phyloP scores from a whole-genome alignment of 177 flowering plant genomes.

The Tripterygium wilfordii region DNA sequence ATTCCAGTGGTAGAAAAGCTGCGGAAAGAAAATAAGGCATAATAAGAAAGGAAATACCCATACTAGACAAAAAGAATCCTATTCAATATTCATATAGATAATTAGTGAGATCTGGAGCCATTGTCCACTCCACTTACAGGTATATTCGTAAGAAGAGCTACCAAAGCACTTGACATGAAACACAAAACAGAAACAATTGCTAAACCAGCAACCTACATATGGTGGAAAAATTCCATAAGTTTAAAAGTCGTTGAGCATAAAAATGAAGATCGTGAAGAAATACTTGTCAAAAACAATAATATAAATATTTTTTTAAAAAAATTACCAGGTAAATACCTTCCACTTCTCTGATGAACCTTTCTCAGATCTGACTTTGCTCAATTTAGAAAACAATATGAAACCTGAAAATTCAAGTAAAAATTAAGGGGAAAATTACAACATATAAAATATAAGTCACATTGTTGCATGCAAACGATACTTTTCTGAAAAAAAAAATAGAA shows the following conservation, averaged over 20 bases:
- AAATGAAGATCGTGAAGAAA: neutral
- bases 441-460: no score
- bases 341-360: slow-evolving; percentile 16
- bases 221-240: neutral
- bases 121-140: slow-evolving; percentile 18
- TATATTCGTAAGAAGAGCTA: slow-evolving; percentile 13
- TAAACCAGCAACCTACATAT: slow-evolving; percentile 15
- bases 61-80: no score
- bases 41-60: neutral
- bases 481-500: no score
- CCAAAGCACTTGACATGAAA: slow-evolving; percentile 13
- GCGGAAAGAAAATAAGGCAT: neutral
- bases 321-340: slow-evolving; percentile 6
- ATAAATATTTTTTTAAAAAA: neutral
- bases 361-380: slow-evolving; percentile 19
- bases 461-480: no score
- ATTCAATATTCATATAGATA: no score
- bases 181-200: slow-evolving; percentile 13
- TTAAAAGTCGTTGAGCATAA: neutral
- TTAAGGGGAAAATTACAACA: no score
- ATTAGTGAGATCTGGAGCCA: no score
- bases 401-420: no score
- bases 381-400: slow-evolving; percentile 6
- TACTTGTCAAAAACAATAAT: no score
- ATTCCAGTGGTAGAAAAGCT: slow-evolving; percentile 15